These are phyloP conservation scores for Paecilomyces fulvus DNA, from an alignment of 2,329 filamentous ascomycete species.

Conservation along the genomic window DNA sequence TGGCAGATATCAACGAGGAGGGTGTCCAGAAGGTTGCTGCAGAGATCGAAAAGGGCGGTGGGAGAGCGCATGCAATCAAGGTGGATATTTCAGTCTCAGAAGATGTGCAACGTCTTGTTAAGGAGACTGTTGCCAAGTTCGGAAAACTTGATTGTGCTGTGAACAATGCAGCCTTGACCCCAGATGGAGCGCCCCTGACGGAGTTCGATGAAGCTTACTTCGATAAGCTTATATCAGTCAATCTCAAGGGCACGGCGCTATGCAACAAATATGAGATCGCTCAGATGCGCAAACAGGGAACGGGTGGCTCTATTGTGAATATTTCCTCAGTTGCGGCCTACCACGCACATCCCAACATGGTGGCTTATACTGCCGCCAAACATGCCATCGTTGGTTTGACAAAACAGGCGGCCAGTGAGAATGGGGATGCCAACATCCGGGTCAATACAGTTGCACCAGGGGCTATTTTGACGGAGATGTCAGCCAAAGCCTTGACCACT, in stretches of 20 bases:
- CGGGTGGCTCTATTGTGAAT: slow-evolving; percentile 29
- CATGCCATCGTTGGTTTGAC: slow-evolving; percentile 38
- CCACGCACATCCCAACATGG: slow-evolving; percentile 26
- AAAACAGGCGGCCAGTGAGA: slow-evolving; percentile 29
- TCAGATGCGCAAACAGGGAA: slow-evolving; percentile 30
- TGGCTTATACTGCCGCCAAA: slow-evolving; percentile 36
- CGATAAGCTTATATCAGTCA: slow-evolving; percentile 29
- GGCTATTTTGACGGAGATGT: slow-evolving; percentile 1
- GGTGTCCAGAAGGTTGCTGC: slow-evolving; percentile 7
- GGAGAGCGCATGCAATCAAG: slow-evolving; percentile 13
- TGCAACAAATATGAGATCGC: slow-evolving; percentile 37
- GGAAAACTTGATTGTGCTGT: slow-evolving; percentile 36
- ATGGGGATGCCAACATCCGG: slow-evolving; percentile 23
- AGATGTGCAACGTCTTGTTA: slow-evolving; percentile 22
- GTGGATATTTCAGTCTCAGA: slow-evolving; percentile 20
- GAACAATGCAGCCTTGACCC: slow-evolving; percentile 30
- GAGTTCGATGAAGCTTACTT: slow-evolving; percentile 30
- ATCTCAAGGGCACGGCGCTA: slow-evolving; percentile 34
- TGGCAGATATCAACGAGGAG: slow-evolving; percentile 62
- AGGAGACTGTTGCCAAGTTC: slow-evolving; percentile 23
- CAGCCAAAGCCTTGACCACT: neutral
- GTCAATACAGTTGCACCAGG: slow-evolving; percentile 26
- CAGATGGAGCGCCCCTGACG: slow-evolving; percentile 18
- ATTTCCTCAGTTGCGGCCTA: slow-evolving; percentile 34
- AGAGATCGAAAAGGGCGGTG: slow-evolving; percentile 6